Evolutionary conservation across 208 protist species (phyloP).

Genomic region (Trypanosoma congolense): DNA sequence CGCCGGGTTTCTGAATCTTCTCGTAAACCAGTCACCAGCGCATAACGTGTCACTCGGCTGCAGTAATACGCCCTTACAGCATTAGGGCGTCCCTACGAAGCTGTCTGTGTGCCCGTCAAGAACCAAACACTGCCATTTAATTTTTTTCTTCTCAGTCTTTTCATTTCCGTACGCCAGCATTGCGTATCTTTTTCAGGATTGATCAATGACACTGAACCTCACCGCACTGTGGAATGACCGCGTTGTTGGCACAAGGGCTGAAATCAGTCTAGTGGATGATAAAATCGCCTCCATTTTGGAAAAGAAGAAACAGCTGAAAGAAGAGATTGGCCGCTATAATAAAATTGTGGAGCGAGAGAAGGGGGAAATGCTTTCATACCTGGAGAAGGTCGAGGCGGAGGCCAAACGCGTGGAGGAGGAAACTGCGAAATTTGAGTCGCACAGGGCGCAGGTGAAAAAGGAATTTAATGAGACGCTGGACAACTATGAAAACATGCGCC

Average conservation of each 20-base stretch:
- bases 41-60: too few species aligned
- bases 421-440: conserved; percentile 43
- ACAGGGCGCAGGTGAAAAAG: conserved; percentile 64
- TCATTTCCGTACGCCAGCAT: not conserved
- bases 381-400: conserved; percentile 69
- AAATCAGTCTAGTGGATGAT: too few species aligned
- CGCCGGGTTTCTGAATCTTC: too few species aligned
- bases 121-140: too few species aligned
- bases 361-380: conserved; percentile 49
- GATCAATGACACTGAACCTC: conserved; percentile 29
- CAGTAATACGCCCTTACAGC: too few species aligned
- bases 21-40: too few species aligned
- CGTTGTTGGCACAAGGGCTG: too few species aligned
- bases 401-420: conserved; percentile 44
- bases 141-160: conserved; percentile 5
- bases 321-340: not conserved
- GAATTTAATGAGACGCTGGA: conserved; percentile 73
- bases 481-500: conserved; percentile 80
- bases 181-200: not conserved
- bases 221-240: conserved; percentile 62
- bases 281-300: too few species aligned
- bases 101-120: too few species aligned
- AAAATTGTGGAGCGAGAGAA: conserved; percentile 24
- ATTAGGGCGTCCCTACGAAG: too few species aligned
- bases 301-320: not conserved